Evolutionary conservation across 768 basidiomycete genomes (phyloP), one percentile per base, ranked within the genome.

Genomic region (Calocybe cyanea): DNA sequence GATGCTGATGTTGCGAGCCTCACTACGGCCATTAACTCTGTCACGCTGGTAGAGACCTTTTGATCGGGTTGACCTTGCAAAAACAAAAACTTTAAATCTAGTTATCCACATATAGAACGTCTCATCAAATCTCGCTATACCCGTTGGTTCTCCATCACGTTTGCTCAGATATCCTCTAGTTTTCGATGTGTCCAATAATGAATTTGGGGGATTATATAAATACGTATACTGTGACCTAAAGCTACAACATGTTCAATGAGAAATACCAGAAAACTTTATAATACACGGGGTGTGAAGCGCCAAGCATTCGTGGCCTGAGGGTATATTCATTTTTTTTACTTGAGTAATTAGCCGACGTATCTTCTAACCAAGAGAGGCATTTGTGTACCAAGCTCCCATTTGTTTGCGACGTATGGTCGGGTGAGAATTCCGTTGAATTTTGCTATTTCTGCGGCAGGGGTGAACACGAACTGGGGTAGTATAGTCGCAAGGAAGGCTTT

Each of bases 341-440:
- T n/a, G n/a, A n/a, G 11, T 28, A 28, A 11, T 28, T 28, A 11
- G 11, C 25, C 13, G 14, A 23, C 18, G 25, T 57, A 64, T 44
- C 56, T 52, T 39, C 49, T 52, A 24, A 71, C 55, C 13, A 66
- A 49, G 4, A 74, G 39, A 3, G 77, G 77, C 15, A 78, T 51
- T 43, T 68, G 64, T 10, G 72, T 57, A 7, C 74, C 75, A 20
- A 55, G 51, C 20, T 63, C 61, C 53, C 66, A 67, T 42, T 72
- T 63, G 31, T 68, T 67, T 10, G 60, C 56, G 6, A 79, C 65
- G 50, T 69, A 78, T 1, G 78, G 78, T 24, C 74, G 58, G 1
- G 76, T 78, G 28, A 79, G 50, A 23, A 80, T 71, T 0, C 69
- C 63, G 49, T 76, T 79, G 47, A 62, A 71, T 57, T 76, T 78